phyloP scores from a whole-genome alignment of 371 early-diverging fungal genomes.

The Apophysomyces ossiformis region DNA sequence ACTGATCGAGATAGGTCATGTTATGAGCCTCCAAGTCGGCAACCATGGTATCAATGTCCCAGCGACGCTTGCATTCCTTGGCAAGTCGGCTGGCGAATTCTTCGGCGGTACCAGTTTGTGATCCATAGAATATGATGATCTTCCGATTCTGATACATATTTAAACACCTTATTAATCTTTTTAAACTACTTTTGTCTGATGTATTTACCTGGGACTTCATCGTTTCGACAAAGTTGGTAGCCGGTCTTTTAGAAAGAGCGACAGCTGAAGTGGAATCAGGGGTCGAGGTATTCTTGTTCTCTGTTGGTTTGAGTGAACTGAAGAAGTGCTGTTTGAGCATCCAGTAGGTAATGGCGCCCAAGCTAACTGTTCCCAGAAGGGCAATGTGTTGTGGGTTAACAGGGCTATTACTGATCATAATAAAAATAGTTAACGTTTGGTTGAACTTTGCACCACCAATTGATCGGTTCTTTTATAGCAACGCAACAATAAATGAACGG shows the following conservation, averaged over 20 bases:
- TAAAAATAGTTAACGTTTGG: too few species aligned
- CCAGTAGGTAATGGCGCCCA: slow-evolving; percentile 6
- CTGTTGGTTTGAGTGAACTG: neutral
- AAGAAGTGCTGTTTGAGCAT: slow-evolving; percentile 5
- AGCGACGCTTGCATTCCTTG: slow-evolving; percentile 76
- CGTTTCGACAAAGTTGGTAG: neutral
- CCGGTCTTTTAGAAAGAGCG: neutral
- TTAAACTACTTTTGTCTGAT: neutral
- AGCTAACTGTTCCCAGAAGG: neutral
- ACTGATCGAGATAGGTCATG: slow-evolving; percentile 67
- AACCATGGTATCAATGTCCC: slow-evolving; percentile 68
- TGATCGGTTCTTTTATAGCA: neutral
- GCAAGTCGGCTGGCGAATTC: slow-evolving; percentile 85
- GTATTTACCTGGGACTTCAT: neutral
- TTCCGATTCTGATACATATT: slow-evolving; percentile 47
- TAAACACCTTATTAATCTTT: neutral
- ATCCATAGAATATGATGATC: slow-evolving; percentile 83
- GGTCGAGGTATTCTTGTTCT: neutral
- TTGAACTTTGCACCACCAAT: neutral
- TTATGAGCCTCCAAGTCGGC: slow-evolving; percentile 86
- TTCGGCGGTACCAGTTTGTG: slow-evolving; percentile 95
- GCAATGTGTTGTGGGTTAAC: neutral
- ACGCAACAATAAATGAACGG: neutral
- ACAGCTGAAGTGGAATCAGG: neutral
- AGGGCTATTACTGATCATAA: neutral